These are phyloP conservation scores for Pezicula neosporulosa DNA, from an alignment of 2,329 filamentous ascomycete genomes.

Conservation along the genomic window DNA sequence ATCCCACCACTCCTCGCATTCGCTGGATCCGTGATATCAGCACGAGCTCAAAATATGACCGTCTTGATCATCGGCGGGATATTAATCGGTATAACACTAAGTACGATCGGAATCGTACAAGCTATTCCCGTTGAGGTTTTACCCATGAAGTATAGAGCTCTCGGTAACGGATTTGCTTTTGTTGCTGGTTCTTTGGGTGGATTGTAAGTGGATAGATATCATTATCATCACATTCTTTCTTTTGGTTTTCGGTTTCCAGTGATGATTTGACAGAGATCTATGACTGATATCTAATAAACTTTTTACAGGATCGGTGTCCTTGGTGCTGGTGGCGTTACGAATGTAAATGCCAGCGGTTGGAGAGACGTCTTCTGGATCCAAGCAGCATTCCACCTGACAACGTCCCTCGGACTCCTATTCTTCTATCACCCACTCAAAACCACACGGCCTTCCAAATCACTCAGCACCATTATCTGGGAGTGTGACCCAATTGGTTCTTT, in stretches of 20 bases:
- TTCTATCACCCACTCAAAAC: conserved; percentile 27
- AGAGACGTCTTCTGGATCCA: conserved; percentile 58
- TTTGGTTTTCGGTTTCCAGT: too few species aligned
- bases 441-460: conserved; percentile 34
- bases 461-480: conserved; percentile 40
- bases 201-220: conserved; percentile 44
- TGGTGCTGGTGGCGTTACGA: conserved; percentile 48
- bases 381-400: conserved; percentile 46
- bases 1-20: conserved; percentile 51
- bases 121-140: conserved; percentile 54
- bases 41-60: conserved; percentile 50
- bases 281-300: neutral
- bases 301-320: conserved; percentile 36
- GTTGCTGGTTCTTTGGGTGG: conserved; percentile 48
- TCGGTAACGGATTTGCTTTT: conserved; percentile 51
- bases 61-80: conserved; percentile 54
- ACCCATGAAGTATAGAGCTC: conserved; percentile 51
- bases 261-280: too few species aligned
- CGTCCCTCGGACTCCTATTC: conserved; percentile 30
- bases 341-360: conserved; percentile 44
- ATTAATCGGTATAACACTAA: conserved; percentile 48
- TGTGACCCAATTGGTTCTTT: conserved; percentile 44
- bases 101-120: conserved; percentile 51
- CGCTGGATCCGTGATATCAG: conserved; percentile 49
- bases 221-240: too few species aligned